These are phyloP conservation scores for Boletus sp. DNA, from an alignment of 768 basidiomycete genomes.

Conservation along the genomic window DNA sequence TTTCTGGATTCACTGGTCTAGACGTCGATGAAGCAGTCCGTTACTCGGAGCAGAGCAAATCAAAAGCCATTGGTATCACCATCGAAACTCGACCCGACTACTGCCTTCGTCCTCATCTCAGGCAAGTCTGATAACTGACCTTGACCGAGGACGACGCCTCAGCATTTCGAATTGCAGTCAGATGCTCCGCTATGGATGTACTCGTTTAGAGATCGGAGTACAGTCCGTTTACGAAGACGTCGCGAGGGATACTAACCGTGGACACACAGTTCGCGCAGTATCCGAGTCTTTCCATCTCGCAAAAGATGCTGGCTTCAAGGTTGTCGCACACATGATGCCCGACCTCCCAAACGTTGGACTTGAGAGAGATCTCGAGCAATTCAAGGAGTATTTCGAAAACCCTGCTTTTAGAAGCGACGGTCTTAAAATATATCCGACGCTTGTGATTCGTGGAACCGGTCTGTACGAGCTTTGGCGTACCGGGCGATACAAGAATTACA, in stretches of 20 bases:
- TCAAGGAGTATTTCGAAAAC: conserved; percentile 99
- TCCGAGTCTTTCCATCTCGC: conserved; percentile 96
- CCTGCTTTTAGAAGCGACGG: conserved; percentile 97
- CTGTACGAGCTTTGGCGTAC: conserved; percentile 95
- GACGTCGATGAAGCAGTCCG: conserved; percentile 96
- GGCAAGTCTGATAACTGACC: conserved; percentile 40
- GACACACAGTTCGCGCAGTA: conserved; percentile 96
- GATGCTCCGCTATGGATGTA: conserved; percentile 99
- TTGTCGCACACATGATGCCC: conserved; percentile 99
- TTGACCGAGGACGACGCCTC: not conserved
- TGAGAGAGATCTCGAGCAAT: conserved; percentile 96
- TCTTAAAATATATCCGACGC: conserved; percentile 95
- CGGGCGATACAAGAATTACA: conserved; percentile 98
- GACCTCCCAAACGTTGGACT: conserved; percentile 97
- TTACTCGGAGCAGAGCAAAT: conserved; percentile 97
- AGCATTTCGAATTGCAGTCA: conserved; percentile 52
- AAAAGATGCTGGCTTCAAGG: conserved; percentile 99
- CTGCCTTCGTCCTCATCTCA: conserved; percentile 93
- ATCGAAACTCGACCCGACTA: conserved; percentile 99
- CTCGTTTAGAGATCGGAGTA: conserved; percentile 96
- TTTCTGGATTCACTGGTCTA: conserved; percentile 90
- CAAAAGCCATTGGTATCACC: conserved; percentile 98
- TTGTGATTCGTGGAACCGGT: conserved; percentile 96
- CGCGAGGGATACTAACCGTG: conserved; percentile 96
- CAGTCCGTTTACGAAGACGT: conserved; percentile 99